Evolutionary conservation across 75 land plant genomes (phyloP).

Genomic region (Pinus tabuliformis): DNA sequence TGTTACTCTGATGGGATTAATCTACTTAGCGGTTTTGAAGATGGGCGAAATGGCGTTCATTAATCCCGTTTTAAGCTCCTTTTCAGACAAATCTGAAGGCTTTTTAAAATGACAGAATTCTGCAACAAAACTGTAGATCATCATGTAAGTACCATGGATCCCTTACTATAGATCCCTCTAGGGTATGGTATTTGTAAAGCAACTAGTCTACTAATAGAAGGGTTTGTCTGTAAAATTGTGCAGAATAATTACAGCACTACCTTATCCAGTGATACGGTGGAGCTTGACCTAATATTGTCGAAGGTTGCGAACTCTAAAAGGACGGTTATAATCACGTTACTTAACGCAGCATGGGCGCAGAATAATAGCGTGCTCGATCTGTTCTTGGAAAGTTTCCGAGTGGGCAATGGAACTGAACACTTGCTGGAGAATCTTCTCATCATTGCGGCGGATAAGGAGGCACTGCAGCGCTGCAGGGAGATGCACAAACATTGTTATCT

Average conservation of each 20-base stretch:
- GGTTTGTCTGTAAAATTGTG: not conserved
- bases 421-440: conserved; percentile 56
- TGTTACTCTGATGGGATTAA: not conserved
- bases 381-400: conserved; percentile 58
- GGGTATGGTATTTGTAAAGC: no score
- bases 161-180: not conserved
- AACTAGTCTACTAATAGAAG: not conserved
- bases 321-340: conserved; percentile 56
- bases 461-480: conserved; percentile 52
- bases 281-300: conserved; percentile 32
- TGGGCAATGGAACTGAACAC: conserved; percentile 50
- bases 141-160: not conserved
- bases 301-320: conserved; percentile 48
- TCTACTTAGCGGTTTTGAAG: not conserved
- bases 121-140: not conserved
- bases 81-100: not conserved
- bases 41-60: not conserved
- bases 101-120: not conserved
- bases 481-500: conserved; percentile 47
- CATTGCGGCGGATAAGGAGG: conserved; percentile 53
- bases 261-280: not conserved
- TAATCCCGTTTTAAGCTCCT: not conserved
- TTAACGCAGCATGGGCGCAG: conserved; percentile 65
- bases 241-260: not conserved
- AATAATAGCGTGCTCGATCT: conserved; percentile 57